Evolutionary conservation across 805 yeast species (phyloP), one percentile per base, ranked within the genome.

Genomic region (Nematodospora valgi): DNA sequence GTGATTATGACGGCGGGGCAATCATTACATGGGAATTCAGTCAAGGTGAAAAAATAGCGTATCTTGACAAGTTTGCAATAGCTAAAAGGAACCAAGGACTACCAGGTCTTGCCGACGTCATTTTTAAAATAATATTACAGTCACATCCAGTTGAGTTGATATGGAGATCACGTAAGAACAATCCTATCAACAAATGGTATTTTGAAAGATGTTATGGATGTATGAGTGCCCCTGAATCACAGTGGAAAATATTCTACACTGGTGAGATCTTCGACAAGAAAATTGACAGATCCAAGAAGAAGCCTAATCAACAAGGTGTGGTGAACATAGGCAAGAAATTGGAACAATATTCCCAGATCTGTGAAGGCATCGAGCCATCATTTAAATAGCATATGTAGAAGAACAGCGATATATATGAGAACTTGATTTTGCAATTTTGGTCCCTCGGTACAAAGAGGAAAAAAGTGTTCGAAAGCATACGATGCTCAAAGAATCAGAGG

Each of bases 171-270:
- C 67, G 95, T 30, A 74, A 73, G 39, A 74, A 64, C 37, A 93
- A 93, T 56, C 96, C 96, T 0, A 96, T 93, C 6, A 93, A 93
- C 64, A 88, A 88, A 52, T 93, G 98, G 98, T 91, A 91, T 54
- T 93, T 91, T 58, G 97, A 93, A 52, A 69, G 98, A 43, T 82
- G 95, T 26, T 63, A 70, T 12, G 95, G 95, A 1, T 80, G 82
- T 18, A 52, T 79, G 27, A 57, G 62, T 21, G 39, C 45, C 7
- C 51, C 56, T 0, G 58, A 50, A 4, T 60, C 70, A 5, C 57
- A 52, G 20, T 67, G 72, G 72, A 65, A 62, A 40, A 46, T 64
- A 3, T 67, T 63, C 37, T 67, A 55, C 45, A 61, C 70, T 2
- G 72, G 72, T 1, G 69, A 63, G 18, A 45, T 63, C 1, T 67